Evolutionary conservation across 192 early-diverging fungal species (phyloP).

Genomic region (Backusella mclennaniae): DNA sequence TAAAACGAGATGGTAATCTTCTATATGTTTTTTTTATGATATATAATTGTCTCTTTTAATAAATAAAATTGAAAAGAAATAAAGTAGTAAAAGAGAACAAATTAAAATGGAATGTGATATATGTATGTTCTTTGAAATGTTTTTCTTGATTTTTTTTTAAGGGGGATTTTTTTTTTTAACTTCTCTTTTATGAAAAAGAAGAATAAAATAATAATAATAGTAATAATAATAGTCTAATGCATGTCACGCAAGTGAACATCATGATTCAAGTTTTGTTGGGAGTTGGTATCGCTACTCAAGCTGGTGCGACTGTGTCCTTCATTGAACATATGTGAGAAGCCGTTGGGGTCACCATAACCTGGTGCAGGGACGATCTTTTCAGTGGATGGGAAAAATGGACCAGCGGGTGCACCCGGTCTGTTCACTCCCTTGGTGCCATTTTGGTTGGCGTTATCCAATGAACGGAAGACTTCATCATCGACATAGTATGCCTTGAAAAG

Average conservation of each 20-base stretch:
- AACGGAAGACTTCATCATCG: conserved; percentile 33
- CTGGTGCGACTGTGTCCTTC: conserved; percentile 21
- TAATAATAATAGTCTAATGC: conserved; percentile 8
- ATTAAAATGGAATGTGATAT: conserved; percentile 6
- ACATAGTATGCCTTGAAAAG: conserved; percentile 35
- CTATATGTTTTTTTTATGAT: not conserved
- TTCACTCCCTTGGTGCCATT: not conserved
- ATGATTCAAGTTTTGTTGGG: conserved; percentile 23
- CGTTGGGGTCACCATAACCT: conserved; percentile 8
- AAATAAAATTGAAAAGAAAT: not conserved
- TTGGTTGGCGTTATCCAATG: conserved; percentile 14
- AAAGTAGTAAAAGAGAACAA: conserved; percentile 3
- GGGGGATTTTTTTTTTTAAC: not conserved
- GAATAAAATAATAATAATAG: not conserved
- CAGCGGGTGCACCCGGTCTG: not conserved
- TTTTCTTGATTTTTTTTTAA: not conserved
- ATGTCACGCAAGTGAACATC: conserved; percentile 21
- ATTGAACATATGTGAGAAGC: conserved; percentile 29
- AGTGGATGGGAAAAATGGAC: conserved; percentile 4
- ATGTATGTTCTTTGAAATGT: not conserved
- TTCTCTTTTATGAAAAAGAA: not conserved
- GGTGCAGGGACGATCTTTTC: not conserved
- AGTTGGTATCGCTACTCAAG: conserved; percentile 24
- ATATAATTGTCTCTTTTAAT: not conserved
- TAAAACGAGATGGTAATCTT: not conserved